Conservation (phyloP, 805 yeast species). For the Kregervanrija delftensis region DNA sequence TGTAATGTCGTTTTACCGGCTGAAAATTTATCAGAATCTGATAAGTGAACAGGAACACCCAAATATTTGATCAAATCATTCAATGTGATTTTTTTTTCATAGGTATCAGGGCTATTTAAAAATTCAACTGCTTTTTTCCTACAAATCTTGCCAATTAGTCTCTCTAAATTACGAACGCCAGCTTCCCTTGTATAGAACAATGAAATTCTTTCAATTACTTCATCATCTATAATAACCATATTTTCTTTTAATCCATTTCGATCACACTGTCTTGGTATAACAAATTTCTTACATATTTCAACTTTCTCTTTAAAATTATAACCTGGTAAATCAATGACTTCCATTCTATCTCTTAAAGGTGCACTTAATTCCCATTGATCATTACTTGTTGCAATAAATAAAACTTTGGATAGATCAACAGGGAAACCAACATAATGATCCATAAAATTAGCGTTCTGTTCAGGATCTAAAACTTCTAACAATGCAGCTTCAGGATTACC, state of each 20-base stretch:
- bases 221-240: slow-evolving; percentile 40
- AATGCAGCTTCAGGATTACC: slow-evolving; percentile 92
- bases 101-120: slow-evolving; percentile 30
- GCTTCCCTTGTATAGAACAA: slow-evolving; percentile 74
- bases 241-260: slow-evolving; percentile 53
- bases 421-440: slow-evolving; percentile 88
- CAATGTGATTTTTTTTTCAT: slow-evolving; percentile 36
- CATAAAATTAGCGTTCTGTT: slow-evolving; percentile 67
- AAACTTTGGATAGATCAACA: slow-evolving; percentile 70
- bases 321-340: slow-evolving; percentile 70
- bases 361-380: slow-evolving; percentile 62
- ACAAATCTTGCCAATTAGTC: slow-evolving; percentile 69
- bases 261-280: slow-evolving; percentile 68
- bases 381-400: slow-evolving; percentile 84
- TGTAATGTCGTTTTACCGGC: slow-evolving; percentile 41
- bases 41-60: slow-evolving; percentile 44
- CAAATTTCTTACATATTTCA: slow-evolving; percentile 58
- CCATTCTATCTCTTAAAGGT: slow-evolving; percentile 80
- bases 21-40: slow-evolving; percentile 31
- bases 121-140: slow-evolving; percentile 76
- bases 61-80: slow-evolving; percentile 61
- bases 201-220: slow-evolving; percentile 55
- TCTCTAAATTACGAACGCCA: slow-evolving; percentile 77
- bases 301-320: slow-evolving; percentile 74
- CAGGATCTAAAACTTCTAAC: slow-evolving; percentile 85